These are phyloP conservation scores for Vaccinium myrtillus DNA, from an alignment of 148 eudicot genomes.

Conservation along the genomic window DNA sequence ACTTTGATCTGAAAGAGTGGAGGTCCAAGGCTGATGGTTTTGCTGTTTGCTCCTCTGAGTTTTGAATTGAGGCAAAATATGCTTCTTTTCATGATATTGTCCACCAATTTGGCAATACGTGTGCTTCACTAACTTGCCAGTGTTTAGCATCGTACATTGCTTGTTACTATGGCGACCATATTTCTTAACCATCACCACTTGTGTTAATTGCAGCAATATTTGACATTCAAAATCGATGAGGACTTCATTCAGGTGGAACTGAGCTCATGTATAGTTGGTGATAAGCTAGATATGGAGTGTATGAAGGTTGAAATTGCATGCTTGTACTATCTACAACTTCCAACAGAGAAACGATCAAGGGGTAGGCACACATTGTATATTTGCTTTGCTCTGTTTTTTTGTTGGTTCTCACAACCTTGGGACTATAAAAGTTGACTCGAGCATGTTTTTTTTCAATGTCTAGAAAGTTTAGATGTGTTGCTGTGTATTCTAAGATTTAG, in stretches of 20 bases:
- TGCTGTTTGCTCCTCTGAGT: not conserved
- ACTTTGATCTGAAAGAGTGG: not conserved
- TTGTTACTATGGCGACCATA: not conserved
- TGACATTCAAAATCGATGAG: constrained; percentile 60
- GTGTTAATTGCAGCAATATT: constrained; percentile 46
- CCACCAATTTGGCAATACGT: not conserved
- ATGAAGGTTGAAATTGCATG: constrained; percentile 82
- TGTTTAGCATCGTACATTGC: not conserved
- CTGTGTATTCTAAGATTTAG: not conserved
- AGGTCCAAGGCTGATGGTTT: not conserved
- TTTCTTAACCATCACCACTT: not conserved
- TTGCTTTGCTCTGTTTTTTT: not conserved
- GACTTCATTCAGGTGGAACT: constrained; percentile 42
- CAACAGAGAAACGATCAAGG: constrained; percentile 57
- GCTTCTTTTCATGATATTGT: not conserved
- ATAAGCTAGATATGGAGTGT: constrained; percentile 54
- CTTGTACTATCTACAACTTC: constrained; percentile 68
- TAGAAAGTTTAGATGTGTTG: not conserved
- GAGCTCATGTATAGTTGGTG: constrained; percentile 37
- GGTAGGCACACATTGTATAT: constrained; percentile 41
- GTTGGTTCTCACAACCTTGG: not conserved
- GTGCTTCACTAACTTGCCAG: not conserved
- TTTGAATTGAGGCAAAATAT: not conserved
- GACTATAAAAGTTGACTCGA: not conserved
- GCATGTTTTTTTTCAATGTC: not conserved